Conservation (phyloP, 805 yeast species). For the Spathaspora gorwiae region DNA sequence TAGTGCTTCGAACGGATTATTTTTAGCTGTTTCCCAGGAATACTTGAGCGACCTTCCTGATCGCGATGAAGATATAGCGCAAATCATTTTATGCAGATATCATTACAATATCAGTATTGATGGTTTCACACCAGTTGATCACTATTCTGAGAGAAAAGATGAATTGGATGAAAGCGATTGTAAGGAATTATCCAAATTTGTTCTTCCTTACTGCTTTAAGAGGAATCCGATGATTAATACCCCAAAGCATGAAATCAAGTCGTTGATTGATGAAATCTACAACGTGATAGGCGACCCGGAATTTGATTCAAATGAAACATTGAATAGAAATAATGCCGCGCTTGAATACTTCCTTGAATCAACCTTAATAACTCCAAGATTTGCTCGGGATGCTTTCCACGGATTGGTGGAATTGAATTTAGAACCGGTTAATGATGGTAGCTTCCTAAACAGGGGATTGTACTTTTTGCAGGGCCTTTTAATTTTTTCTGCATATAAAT, state of each 20-base stretch:
- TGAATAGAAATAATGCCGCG: constrained; percentile 43
- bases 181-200: constrained; percentile 39
- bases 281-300: constrained; percentile 70
- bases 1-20: constrained; percentile 55
- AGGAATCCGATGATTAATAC: constrained; percentile 56
- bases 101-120: constrained; percentile 62
- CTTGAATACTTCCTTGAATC: constrained; percentile 46
- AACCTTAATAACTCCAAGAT: constrained; percentile 38
- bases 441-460: constrained; percentile 17
- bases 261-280: constrained; percentile 64
- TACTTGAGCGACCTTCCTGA: constrained; percentile 42
- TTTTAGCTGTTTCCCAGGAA: constrained; percentile 57
- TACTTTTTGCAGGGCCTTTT: constrained; percentile 68
- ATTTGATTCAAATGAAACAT: constrained; percentile 31
- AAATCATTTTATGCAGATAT: constrained; percentile 72
- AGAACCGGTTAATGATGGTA: constrained; percentile 42
- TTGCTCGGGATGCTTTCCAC: constrained; percentile 46
- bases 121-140: constrained; percentile 62
- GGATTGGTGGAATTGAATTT: constrained; percentile 40
- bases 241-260: constrained; percentile 68
- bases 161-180: constrained; percentile 27
- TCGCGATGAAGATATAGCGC: constrained; percentile 64
- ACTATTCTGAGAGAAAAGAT: constrained; percentile 36
- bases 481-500: constrained; percentile 61
- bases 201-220: constrained; percentile 52